Evolutionary conservation across 331 rosid genomes (phyloP).

Genomic region (Erythrophleum ivorense): DNA sequence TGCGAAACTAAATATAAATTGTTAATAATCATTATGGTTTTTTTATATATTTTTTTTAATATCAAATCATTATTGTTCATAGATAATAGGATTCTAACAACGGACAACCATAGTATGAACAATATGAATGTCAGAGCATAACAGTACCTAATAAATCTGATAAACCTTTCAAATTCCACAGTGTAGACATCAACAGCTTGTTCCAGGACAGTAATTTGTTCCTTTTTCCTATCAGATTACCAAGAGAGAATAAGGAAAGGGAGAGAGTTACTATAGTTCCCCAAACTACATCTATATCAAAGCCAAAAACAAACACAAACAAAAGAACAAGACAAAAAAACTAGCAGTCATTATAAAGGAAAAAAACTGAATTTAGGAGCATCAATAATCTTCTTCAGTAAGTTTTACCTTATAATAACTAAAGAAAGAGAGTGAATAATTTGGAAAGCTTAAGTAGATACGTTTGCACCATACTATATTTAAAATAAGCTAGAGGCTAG

Average conservation of each 20-base stretch:
- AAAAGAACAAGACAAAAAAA: not conserved
- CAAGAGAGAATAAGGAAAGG: conserved; percentile 23
- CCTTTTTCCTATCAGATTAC: conserved; percentile 56
- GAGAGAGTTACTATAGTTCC: conserved; percentile 22
- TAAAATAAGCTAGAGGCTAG: not conserved
- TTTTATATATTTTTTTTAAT: no score
- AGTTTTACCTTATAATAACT: not conserved
- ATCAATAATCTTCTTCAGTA: not conserved
- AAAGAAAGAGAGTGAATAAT: not conserved
- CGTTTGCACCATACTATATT: not conserved
- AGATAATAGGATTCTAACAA: no score
- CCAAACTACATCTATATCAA: conserved; percentile 37
- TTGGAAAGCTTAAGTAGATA: not conserved
- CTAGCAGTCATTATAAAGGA: conserved; percentile 4
- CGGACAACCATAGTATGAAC: conserved; percentile 21
- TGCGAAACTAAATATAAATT: no score
- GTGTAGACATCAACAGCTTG: conserved; percentile 79
- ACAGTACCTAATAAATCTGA: conserved; percentile 74
- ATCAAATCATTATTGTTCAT: no score
- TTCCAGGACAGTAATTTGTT: conserved; percentile 66
- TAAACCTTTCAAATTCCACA: conserved; percentile 79
- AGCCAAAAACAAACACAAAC: not conserved
- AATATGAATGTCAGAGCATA: conserved; percentile 27
- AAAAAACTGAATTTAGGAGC: not conserved
- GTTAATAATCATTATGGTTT: no score